phyloP scores from a whole-genome alignment of 495 filamentous ascomycete genomes.

The Trichoderma orchidacearum region DNA sequence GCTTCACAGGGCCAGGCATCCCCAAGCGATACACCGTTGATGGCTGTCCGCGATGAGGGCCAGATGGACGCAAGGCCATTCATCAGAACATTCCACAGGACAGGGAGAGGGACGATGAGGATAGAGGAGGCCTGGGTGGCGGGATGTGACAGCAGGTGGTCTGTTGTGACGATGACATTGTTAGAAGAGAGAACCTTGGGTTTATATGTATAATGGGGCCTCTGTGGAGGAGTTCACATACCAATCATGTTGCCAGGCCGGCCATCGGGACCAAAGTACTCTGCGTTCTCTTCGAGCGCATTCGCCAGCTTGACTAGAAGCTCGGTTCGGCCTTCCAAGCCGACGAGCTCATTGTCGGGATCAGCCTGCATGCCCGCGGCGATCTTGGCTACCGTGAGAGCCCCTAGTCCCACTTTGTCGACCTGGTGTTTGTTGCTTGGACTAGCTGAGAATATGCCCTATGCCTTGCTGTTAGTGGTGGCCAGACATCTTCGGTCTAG shows the following conservation, averaged over 20 bases:
- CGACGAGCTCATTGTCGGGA: conserved; percentile 68
- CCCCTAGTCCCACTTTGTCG: conserved; percentile 67
- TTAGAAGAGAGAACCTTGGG: not conserved
- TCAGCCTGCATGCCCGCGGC: conserved; percentile 72
- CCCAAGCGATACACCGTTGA: conserved; percentile 79
- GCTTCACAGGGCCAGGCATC: conserved; percentile 88
- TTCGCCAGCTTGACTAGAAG: conserved; percentile 63
- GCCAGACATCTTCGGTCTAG: not conserved
- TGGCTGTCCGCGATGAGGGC: conserved; percentile 76
- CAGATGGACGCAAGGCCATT: conserved; percentile 78
- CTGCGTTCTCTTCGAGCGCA: conserved; percentile 59
- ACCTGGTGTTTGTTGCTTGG: conserved; percentile 73
- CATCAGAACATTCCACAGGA: conserved; percentile 81
- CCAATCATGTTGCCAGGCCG: conserved; percentile 92
- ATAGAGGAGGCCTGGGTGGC: conserved; percentile 75
- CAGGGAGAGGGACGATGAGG: conserved; percentile 80
- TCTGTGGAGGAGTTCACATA: conserved; percentile 33
- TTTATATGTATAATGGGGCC: no score
- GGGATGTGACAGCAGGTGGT: conserved; percentile 85
- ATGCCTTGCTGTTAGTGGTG: not conserved
- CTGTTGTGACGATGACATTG: conserved; percentile 25
- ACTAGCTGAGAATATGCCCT: conserved; percentile 82
- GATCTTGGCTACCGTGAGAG: conserved; percentile 60
- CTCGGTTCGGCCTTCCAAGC: conserved; percentile 73
- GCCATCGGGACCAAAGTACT: conserved; percentile 74